Evolutionary conservation across 441 rosid species (phyloP), one percentile per base, ranked within the genome.

Genomic region (Aleurites moluccanus): DNA sequence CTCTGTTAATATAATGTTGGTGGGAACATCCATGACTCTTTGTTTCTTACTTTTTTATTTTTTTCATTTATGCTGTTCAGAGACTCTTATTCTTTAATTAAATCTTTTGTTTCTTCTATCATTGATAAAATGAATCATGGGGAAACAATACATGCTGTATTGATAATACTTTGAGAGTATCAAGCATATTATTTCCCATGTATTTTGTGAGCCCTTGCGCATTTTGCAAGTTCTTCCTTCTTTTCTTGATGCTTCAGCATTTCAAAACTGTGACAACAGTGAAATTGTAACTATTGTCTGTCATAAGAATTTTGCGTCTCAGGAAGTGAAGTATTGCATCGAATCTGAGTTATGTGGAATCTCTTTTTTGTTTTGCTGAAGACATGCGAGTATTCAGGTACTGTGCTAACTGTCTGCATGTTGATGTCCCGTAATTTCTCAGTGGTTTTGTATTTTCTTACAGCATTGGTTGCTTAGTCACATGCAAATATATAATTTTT

Each of bases 1-100:
- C 25, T 67, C 69, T 79, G 74, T 72, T 76, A n/a, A n/a, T n/a
- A n/a, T n/a, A n/a, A 42, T 75, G 60, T 75, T 74, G 16, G 53
- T 63, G 72, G 78, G 75, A 64, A 64, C 66, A 79, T 79, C 53
- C 55, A 35, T 70, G 49, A 64, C 8, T 50, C 3, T 7, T 30
- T 6, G 15, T 30, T 25, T 53, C 63, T 10, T 28, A 23, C n/a
- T 73, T 21, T 7, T 59, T 35, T 35, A 4, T n/a, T 16, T n/a
- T 45, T 67, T 45, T 14, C 13, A 18, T 44, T 18, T 21, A 5
- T 59, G 67, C 63, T 23, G 35, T 16, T 60, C 18, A 3, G 11
- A n/a, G 6, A 2, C 28, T 64, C 14, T 10, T 52, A 10, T 73
- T 47, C 61, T 45, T 1, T 16, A 15, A 16, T 30, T 3, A 9